phyloP scores from a whole-genome alignment of 129 eudicot species.

The Flaveria ramosissima region DNA sequence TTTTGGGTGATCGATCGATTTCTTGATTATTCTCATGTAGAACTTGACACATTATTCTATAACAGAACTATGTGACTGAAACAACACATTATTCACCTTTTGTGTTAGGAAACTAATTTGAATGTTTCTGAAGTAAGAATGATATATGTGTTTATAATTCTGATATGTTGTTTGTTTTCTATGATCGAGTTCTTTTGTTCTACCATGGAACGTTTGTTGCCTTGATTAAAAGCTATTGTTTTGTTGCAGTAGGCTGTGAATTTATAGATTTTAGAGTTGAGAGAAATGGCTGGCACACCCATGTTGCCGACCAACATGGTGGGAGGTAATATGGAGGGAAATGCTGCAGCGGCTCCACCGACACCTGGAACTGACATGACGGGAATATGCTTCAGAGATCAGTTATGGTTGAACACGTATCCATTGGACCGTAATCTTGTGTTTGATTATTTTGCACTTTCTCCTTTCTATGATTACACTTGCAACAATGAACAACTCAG shows the following conservation, averaged over 20 bases:
- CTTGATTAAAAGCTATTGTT: not conserved
- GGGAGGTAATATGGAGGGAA: conserved; percentile 55
- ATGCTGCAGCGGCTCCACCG: conserved; percentile 47
- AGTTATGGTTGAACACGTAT: conserved; percentile 78
- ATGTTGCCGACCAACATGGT: conserved; percentile 53
- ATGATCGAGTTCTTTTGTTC: not conserved
- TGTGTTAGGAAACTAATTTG: not conserved
- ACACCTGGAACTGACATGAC: conserved; percentile 94
- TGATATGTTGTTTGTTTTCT: not conserved
- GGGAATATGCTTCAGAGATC: conserved; percentile 88
- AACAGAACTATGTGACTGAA: not conserved
- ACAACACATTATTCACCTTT: not conserved
- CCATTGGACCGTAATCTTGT: conserved; percentile 86
- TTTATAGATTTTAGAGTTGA: not conserved
- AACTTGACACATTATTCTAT: not conserved
- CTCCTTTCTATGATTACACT: conserved; percentile 84
- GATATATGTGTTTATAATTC: not conserved
- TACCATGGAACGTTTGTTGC: too few species aligned
- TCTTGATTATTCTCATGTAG: not conserved
- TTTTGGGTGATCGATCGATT: not conserved
- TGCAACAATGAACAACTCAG: conserved; percentile 87
- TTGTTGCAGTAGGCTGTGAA: conserved; percentile 8
- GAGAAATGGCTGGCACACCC: conserved; percentile 68
- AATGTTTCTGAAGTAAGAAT: not conserved
- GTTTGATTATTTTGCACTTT: conserved; percentile 85